These are phyloP conservation scores for Malassezia pachydermatis DNA, from an alignment of 1,284 basidiomycete species.

Conservation along the genomic window DNA sequence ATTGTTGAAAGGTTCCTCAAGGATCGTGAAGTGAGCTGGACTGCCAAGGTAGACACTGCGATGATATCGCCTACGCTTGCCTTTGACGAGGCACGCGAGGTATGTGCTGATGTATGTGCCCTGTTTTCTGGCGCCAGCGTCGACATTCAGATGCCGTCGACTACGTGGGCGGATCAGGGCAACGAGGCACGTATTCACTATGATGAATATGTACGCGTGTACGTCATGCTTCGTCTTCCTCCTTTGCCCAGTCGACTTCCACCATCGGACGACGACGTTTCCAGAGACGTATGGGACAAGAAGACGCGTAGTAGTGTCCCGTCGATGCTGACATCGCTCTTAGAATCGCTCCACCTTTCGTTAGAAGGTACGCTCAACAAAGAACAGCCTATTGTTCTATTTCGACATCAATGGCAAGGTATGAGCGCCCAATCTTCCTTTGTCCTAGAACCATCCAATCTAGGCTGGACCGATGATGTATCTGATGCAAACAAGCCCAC, in stretches of 20 bases:
- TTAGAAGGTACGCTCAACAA: neutral
- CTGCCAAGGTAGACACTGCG: too few species aligned
- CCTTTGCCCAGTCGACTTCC: conserved; percentile 10
- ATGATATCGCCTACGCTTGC: conserved; percentile 10
- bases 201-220: conserved; percentile 9
- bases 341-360: neutral
- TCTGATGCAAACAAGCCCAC: too few species aligned
- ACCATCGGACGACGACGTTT: neutral
- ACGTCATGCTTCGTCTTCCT: conserved; percentile 4
- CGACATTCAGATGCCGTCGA: neutral
- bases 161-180: neutral
- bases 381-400: neutral
- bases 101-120: conserved; percentile 8
- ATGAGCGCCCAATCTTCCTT: neutral
- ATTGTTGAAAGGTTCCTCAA: too few species aligned
- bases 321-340: neutral
- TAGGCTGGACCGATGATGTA: neutral
- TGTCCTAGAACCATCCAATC: neutral
- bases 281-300: neutral
- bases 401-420: conserved; percentile 4
- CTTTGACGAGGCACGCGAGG: conserved; percentile 12
- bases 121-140: conserved; percentile 4
- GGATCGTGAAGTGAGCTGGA: too few species aligned
- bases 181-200: neutral
- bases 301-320: neutral